phyloP scores from a whole-genome alignment of 2,329 filamentous ascomycete genomes.

The Epichloe brachyelytri region DNA sequence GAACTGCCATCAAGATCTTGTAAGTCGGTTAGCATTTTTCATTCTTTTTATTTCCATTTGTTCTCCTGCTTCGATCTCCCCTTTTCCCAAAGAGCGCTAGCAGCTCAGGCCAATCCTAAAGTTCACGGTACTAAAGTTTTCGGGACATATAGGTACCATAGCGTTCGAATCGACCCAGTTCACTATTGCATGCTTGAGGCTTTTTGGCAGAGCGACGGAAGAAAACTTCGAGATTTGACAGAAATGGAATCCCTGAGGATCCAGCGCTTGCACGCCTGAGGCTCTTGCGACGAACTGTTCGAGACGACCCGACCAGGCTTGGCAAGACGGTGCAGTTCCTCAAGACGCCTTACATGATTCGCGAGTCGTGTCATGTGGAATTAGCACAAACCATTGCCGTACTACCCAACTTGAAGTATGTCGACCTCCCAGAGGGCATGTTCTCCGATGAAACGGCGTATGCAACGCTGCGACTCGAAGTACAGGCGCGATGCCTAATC shows the following conservation, averaged over 20 bases:
- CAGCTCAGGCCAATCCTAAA: not conserved
- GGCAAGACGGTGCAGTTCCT: conserved; percentile 62
- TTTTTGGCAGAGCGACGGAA: conserved; percentile 68
- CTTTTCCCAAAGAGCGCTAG: not conserved
- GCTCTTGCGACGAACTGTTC: conserved; percentile 69
- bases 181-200: conserved; percentile 89
- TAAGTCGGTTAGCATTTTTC: conserved; percentile 31
- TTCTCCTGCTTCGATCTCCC: not conserved
- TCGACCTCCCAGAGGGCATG: conserved; percentile 82
- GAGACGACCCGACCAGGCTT: conserved; percentile 58
- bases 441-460: conserved; percentile 70
- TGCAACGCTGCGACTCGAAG: conserved; percentile 64
- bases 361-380: conserved; percentile 73
- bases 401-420: conserved; percentile 71
- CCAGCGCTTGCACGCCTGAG: conserved; percentile 62
- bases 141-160: conserved; percentile 52
- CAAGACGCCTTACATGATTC: conserved; percentile 89
- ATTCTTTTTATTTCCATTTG: not conserved
- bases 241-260: conserved; percentile 71
- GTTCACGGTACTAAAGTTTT: not conserved
- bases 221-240: conserved; percentile 57
- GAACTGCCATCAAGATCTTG: conserved; percentile 39
- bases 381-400: conserved; percentile 78
- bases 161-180: conserved; percentile 83
- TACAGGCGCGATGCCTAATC: conserved; percentile 70